Evolutionary conservation across 2,329 filamentous ascomycete genomes (phyloP).

Genomic region (Epichloe sylvatica): DNA sequence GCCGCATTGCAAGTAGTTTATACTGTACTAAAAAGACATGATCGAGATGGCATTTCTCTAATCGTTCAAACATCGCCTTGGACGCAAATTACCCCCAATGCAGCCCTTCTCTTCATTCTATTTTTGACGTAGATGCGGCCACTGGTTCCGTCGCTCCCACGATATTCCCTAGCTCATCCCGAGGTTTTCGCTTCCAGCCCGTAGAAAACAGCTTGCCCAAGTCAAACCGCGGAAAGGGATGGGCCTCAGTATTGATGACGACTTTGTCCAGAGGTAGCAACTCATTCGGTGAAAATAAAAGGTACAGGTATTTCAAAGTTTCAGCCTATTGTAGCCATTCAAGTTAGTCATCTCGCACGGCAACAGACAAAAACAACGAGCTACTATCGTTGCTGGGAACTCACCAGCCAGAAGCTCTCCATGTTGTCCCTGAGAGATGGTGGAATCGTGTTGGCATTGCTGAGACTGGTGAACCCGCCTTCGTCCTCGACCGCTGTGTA

Average conservation of each 20-base stretch:
- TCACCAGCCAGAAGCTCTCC: constrained; percentile 96
- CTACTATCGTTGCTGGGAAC: constrained; percentile 16
- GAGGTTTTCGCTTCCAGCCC: constrained; percentile 62
- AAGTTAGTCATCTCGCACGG: constrained; percentile 3
- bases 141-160: constrained; percentile 7
- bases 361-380: not conserved
- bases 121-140: not conserved
- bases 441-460: constrained; percentile 59
- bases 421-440: constrained; percentile 71
- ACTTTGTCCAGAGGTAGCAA: constrained; percentile 73
- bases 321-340: constrained; percentile 48
- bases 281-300: constrained; percentile 76
- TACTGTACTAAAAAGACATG: not conserved
- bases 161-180: constrained; percentile 32
- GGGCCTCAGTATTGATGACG: constrained; percentile 93
- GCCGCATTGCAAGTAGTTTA: not conserved
- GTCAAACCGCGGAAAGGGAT: constrained; percentile 77
- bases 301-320: constrained; percentile 94
- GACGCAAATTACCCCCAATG: not conserved
- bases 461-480: constrained; percentile 70
- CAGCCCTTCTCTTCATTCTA: not conserved
- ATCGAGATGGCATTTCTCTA: not conserved
- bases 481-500: constrained; percentile 67
- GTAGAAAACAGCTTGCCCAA: constrained; percentile 64
- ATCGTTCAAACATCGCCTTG: not conserved